Evolutionary conservation across 371 early-diverging fungal genomes (phyloP).

Genomic region (Scutellospora calospora): DNA sequence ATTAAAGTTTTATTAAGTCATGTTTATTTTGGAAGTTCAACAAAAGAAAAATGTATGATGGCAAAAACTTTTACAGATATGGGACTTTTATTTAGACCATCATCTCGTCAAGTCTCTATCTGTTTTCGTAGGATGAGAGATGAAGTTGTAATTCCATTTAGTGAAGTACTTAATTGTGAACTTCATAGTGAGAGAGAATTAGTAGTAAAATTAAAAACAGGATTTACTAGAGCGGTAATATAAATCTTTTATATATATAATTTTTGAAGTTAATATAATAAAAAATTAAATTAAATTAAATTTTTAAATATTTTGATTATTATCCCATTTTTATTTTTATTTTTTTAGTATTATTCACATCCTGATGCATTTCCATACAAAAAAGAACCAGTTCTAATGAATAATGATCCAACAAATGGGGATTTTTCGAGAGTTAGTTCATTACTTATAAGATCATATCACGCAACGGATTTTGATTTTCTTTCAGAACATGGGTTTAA

Average conservation of each 20-base stretch:
- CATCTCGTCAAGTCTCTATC: not conserved
- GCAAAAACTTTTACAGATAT: not conserved
- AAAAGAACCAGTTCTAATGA: too few relatives aligned
- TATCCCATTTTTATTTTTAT: not conserved
- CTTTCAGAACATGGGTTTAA: not conserved
- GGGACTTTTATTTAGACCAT: not conserved
- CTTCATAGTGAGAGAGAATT: not conserved
- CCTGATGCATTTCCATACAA: not conserved
- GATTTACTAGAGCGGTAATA: not conserved
- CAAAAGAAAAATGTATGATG: not conserved
- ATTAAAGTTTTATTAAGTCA: not conserved
- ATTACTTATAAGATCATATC: not conserved
- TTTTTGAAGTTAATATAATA: not conserved
- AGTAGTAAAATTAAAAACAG: not conserved
- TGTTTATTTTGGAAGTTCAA: not conserved
- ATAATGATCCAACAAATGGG: conserved; percentile 1
- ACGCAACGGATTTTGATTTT: not conserved
- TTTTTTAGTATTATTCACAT: conserved; percentile 16
- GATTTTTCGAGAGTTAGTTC: not conserved
- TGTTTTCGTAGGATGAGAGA: not conserved
- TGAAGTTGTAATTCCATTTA: conserved; percentile 15
- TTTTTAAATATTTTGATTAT: too few relatives aligned
- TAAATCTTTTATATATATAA: not conserved
- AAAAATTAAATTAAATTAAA: too few relatives aligned
- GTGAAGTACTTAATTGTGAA: not conserved